Percentiles rank a stretch among this genome's conserved stretches.
phyloP scores from a whole-genome alignment of 352 stramenopile genomes.

The Pythium myriotylum region DNA sequence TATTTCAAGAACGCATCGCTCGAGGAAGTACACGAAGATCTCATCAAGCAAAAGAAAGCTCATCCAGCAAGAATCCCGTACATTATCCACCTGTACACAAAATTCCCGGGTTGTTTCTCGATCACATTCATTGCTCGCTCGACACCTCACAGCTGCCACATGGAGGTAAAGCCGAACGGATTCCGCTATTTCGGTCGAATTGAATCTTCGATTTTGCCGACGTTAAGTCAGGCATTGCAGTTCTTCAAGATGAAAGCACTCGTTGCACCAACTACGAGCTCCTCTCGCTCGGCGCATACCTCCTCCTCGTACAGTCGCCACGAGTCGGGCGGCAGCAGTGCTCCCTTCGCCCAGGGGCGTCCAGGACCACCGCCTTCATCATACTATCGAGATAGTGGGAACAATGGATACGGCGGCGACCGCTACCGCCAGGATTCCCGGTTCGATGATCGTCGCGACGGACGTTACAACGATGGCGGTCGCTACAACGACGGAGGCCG shows the following conservation, averaged over 20 bases:
- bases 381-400: conserved; percentile 34
- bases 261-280: conserved; percentile 46
- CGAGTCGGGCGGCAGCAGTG: conserved; percentile 39
- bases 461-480: conserved; percentile 25
- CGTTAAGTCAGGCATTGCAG: conserved; percentile 76
- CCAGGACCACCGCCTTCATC: conserved; percentile 28
- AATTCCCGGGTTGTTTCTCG: conserved; percentile 89
- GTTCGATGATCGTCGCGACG: conserved; percentile 68
- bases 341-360: conserved; percentile 55
- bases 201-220: conserved; percentile 83
- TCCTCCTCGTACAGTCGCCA: conserved; percentile 47
- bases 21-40: conserved; percentile 81
- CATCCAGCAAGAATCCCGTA: conserved; percentile 84
- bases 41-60: conserved; percentile 90
- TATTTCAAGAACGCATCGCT: conserved; percentile 75
- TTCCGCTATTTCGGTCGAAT: conserved; percentile 89
- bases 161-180: conserved; percentile 85
- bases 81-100: conserved; percentile 82
- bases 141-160: conserved; percentile 84
- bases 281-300: conserved; percentile 36
- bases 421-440: conserved; percentile 64
- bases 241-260: conserved; percentile 92
- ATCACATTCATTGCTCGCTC: conserved; percentile 87
- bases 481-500: conserved; percentile 22
- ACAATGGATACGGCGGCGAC: conserved; percentile 39